Evolutionary conservation across 2,329 filamentous ascomycete species (phyloP).

Genomic region (Botrytis fabae): DNA sequence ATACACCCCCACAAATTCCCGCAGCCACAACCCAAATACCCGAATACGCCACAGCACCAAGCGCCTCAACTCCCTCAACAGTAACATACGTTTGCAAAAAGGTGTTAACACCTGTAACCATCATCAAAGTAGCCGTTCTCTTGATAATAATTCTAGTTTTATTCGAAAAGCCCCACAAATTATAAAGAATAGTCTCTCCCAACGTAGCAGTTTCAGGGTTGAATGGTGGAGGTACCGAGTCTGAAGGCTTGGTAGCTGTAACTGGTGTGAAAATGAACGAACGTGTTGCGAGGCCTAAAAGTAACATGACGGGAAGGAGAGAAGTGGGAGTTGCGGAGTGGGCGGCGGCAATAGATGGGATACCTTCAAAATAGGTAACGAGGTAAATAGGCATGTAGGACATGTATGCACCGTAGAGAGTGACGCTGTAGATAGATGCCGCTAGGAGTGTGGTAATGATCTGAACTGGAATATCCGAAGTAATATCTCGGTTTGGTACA

Average conservation of each 20-base stretch:
- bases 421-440: constrained; percentile 71
- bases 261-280: constrained; percentile 76
- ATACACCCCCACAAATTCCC: constrained; percentile 55
- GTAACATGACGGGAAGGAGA: constrained; percentile 57
- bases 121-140: constrained; percentile 61
- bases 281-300: constrained; percentile 68
- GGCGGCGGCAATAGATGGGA: constrained; percentile 67
- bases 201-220: constrained; percentile 66
- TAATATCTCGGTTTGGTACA: constrained; percentile 62
- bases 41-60: constrained; percentile 72
- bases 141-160: constrained; percentile 63
- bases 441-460: constrained; percentile 67
- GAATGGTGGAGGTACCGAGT: constrained; percentile 55
- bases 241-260: constrained; percentile 51
- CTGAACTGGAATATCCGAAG: constrained; percentile 62
- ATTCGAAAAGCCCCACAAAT: constrained; percentile 67
- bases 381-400: constrained; percentile 71
- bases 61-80: constrained; percentile 66
- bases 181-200: constrained; percentile 68
- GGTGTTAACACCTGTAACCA: constrained; percentile 58
- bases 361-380: constrained; percentile 71
- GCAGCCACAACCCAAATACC: constrained; percentile 71
- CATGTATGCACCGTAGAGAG: constrained; percentile 66
- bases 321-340: constrained; percentile 62
- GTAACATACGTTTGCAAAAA: constrained; percentile 66